A percentile compares a stretch with the other conserved stretches of the same genome.
These are phyloP conservation scores for Cryptosporidium felis DNA, from an alignment of 169 alveolate species.

Conservation along the genomic window DNA sequence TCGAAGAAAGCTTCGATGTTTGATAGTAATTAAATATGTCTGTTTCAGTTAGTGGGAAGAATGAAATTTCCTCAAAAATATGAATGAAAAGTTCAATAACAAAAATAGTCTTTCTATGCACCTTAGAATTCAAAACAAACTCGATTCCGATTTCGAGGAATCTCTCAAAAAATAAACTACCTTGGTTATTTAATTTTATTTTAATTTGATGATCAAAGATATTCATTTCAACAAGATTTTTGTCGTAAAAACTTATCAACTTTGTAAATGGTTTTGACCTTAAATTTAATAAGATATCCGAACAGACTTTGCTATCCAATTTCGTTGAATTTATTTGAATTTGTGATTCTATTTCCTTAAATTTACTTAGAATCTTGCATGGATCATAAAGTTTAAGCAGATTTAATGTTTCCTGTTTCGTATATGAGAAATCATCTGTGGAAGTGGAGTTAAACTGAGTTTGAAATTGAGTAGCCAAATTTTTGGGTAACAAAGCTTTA, in stretches of 20 bases:
- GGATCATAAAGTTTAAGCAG: not conserved
- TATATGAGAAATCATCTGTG: not conserved
- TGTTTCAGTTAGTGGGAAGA: not conserved
- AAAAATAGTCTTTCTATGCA: not conserved
- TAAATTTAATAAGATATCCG: not conserved
- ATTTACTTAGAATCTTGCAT: not conserved
- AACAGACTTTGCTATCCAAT: not conserved
- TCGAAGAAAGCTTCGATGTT: not conserved
- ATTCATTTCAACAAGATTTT: not conserved
- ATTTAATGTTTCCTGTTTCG: conserved; percentile 36
- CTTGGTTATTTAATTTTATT: conserved; percentile 8
- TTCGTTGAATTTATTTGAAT: no score
- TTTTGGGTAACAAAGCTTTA: not conserved
- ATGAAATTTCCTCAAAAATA: conserved; percentile 11
- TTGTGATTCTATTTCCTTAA: no score
- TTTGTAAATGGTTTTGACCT: not conserved
- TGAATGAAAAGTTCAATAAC: not conserved
- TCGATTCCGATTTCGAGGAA: conserved; percentile 42
- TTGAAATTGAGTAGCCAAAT: not conserved
- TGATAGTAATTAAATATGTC: not conserved
- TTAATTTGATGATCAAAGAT: not conserved
- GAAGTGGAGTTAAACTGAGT: not conserved
- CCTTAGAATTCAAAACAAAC: not conserved
- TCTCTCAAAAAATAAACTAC: not conserved
- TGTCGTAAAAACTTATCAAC: not conserved